These are phyloP conservation scores for Acer campestre DNA, from an alignment of 345 rosid genomes.

Conservation along the genomic window DNA sequence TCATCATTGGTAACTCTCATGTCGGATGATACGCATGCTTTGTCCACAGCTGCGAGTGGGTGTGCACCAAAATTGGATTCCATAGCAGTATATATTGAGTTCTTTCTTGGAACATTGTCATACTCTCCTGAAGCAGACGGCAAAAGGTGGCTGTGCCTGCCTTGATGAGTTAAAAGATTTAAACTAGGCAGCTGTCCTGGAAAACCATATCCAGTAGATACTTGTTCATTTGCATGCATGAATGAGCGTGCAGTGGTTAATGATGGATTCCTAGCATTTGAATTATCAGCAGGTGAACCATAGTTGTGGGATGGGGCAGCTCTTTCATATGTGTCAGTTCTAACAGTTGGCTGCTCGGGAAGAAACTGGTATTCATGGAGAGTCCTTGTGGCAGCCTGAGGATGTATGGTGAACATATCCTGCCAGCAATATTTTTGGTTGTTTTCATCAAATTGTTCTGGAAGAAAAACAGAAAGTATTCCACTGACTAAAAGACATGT, in stretches of 20 bases:
- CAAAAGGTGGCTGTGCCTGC: constrained; percentile 50
- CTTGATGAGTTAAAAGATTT: constrained; percentile 69
- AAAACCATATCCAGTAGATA: constrained; percentile 46
- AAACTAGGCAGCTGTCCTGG: constrained; percentile 59
- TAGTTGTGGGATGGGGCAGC: constrained; percentile 44
- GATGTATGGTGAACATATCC: constrained; percentile 18
- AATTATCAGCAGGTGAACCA: constrained; percentile 46
- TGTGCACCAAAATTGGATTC: constrained; percentile 46
- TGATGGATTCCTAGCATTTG: constrained; percentile 42
- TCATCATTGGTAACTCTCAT: constrained; percentile 52
- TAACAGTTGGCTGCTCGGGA: constrained; percentile 76
- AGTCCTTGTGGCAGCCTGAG: constrained; percentile 52
- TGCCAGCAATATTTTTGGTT: constrained; percentile 6
- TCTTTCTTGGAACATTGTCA: constrained; percentile 47
- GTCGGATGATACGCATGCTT: constrained; percentile 50
- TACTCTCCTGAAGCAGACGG: constrained; percentile 48
- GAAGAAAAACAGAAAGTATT: constrained; percentile 10
- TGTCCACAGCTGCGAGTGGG: constrained; percentile 43
- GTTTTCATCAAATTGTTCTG: constrained; percentile 5
- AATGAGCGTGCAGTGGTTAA: constrained; percentile 33
- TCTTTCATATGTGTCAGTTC: constrained; percentile 58
- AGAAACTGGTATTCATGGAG: constrained; percentile 89
- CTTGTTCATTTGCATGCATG: constrained; percentile 40
- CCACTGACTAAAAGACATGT: constrained; percentile 10
- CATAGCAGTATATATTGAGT: constrained; percentile 34